Conservation (phyloP, 2,329 filamentous ascomycete species). For the Penicillium sp. region DNA sequence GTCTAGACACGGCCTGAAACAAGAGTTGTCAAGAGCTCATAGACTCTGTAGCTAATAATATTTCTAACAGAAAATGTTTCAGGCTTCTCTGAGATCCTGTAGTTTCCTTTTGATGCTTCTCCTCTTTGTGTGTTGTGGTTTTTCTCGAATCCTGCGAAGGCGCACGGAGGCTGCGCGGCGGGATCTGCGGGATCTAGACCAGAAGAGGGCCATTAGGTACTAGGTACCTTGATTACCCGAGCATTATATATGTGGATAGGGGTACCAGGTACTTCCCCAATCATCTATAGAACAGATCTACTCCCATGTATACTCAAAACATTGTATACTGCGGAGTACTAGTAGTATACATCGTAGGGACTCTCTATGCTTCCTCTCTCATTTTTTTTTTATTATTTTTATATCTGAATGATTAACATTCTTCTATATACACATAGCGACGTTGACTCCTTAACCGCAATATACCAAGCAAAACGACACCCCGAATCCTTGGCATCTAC, state of each 20-base stretch:
- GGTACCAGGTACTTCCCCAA: background rate
- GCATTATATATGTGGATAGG: background rate
- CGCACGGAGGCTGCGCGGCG: slow-evolving; percentile 5
- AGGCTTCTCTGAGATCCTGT: background rate
- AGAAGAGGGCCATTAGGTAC: background rate
- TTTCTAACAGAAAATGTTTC: background rate
- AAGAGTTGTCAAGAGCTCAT: background rate
- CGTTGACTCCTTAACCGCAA: background rate
- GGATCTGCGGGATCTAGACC: slow-evolving; percentile 22
- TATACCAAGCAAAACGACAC: background rate
- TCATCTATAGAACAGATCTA: background rate
- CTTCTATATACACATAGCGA: background rate
- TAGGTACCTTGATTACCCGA: background rate
- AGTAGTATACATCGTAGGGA: background rate
- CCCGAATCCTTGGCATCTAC: background rate
- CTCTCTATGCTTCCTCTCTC: background rate
- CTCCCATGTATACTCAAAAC: too few species aligned
- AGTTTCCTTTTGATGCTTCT: background rate
- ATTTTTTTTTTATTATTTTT: background rate
- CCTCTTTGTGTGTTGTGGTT: background rate
- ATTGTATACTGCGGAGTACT: too few species aligned
- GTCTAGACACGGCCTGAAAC: slow-evolving; percentile 28
- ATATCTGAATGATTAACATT: background rate
- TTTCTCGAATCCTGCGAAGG: slow-evolving; percentile 1
- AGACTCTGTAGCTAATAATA: background rate